These are phyloP conservation scores for Meyerozyma guilliermondii DNA, from an alignment of 1,139 yeast genomes.

Conservation along the genomic window DNA sequence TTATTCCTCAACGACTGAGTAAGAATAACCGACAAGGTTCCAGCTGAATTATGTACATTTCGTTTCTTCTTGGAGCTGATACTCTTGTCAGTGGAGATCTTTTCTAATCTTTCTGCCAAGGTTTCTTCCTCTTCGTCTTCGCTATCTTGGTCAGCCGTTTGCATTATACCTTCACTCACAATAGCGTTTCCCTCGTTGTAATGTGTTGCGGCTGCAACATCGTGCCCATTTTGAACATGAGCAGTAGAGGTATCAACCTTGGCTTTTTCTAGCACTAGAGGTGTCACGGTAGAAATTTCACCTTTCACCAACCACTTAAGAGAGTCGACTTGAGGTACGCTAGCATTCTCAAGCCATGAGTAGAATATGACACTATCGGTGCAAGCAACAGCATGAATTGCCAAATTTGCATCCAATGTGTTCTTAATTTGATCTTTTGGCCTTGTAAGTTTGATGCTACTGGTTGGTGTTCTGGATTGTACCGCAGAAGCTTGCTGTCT, in stretches of 20 bases:
- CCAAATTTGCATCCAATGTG: conserved; percentile 31
- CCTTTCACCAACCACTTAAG: conserved; percentile 46
- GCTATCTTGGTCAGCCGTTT: conserved; percentile 42
- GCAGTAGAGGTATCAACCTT: conserved; percentile 29
- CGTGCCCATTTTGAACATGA: conserved; percentile 52
- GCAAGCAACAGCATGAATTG: conserved; percentile 35
- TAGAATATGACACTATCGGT: conserved; percentile 39
- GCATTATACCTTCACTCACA: conserved; percentile 60
- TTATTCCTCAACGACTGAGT: conserved; percentile 70
- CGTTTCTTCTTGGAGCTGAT: conserved; percentile 14
- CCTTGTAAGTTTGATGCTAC: conserved; percentile 39
- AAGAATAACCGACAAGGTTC: conserved; percentile 61
- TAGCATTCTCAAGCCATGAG: conserved; percentile 72
- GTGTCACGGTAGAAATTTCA: conserved; percentile 17
- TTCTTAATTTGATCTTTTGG: conserved; percentile 34
- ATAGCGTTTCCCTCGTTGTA: conserved; percentile 71
- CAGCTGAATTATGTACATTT: conserved; percentile 42
- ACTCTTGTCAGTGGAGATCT: conserved; percentile 27
- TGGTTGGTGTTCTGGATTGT: conserved; percentile 47
- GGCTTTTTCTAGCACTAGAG: conserved; percentile 33
- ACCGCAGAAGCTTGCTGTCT: conserved; percentile 25
- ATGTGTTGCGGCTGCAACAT: conserved; percentile 61
- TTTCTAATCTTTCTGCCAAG: conserved; percentile 57
- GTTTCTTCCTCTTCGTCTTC: conserved; percentile 36
- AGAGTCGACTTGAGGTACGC: conserved; percentile 59